These are phyloP conservation scores for Leptographium flavum DNA, from an alignment of 2,329 filamentous ascomycete genomes.

Conservation along the genomic window DNA sequence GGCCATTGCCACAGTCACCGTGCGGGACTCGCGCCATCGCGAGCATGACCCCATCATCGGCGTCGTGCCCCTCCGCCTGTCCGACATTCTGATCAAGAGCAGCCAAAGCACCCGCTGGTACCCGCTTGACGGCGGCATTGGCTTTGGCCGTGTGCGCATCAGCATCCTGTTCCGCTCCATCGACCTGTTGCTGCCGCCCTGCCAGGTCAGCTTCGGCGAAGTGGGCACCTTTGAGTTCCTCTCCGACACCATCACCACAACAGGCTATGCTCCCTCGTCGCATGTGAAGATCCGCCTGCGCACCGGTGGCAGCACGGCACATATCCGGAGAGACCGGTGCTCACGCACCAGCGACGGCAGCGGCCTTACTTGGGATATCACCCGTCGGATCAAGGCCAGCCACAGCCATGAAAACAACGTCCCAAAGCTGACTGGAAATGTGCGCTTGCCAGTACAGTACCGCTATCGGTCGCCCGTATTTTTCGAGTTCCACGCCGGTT, in stretches of 20 bases:
- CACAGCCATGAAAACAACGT: slow-evolving; percentile 17
- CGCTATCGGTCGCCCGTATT: slow-evolving; percentile 83
- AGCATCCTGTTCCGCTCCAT: slow-evolving; percentile 83
- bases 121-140: slow-evolving; percentile 86
- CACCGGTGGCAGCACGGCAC: slow-evolving; percentile 71
- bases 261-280: slow-evolving; percentile 42
- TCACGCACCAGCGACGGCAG: slow-evolving; percentile 33
- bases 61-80: slow-evolving; percentile 75
- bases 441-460: slow-evolving; percentile 76
- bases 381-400: slow-evolving; percentile 3
- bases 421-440: slow-evolving; percentile 20
- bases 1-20: slow-evolving; percentile 70
- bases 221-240: slow-evolving; percentile 87
- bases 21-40: slow-evolving; percentile 76
- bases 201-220: slow-evolving; percentile 75
- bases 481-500: slow-evolving; percentile 67
- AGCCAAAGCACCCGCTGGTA: slow-evolving; percentile 88
- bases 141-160: slow-evolving; percentile 79
- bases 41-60: slow-evolving; percentile 93
- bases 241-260: slow-evolving; percentile 53
- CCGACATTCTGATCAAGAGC: slow-evolving; percentile 73
- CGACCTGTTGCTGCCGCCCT: slow-evolving; percentile 70
- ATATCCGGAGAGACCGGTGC: slow-evolving; percentile 50
- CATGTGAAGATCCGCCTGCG: slow-evolving; percentile 67
- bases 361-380: slow-evolving; percentile 31